Percentiles rank a stretch among this genome's conserved stretches.
These are phyloP conservation scores for Iberis pinnata DNA, from an alignment of 345 rosid genomes.

Conservation along the genomic window DNA sequence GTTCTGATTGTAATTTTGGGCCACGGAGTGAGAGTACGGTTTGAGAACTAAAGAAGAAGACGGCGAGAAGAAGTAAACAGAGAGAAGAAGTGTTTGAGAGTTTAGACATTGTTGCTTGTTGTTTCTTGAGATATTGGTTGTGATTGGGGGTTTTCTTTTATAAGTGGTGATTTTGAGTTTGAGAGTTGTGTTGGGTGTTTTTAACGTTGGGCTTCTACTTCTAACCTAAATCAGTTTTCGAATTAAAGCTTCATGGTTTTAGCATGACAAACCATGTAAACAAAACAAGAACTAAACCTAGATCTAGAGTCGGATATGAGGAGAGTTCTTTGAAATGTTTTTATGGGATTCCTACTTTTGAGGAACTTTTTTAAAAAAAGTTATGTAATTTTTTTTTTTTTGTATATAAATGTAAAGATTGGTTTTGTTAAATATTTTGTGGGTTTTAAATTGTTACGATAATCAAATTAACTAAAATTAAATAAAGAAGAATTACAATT, in stretches of 20 bases:
- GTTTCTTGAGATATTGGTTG: slow-evolving; percentile 9
- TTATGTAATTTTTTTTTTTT: too few relatives aligned
- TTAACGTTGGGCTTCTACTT: slow-evolving; percentile 28
- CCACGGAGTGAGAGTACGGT: slow-evolving; percentile 22
- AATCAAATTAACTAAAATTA: too few relatives aligned
- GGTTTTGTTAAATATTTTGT: too few relatives aligned
- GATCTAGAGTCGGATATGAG: too few relatives aligned
- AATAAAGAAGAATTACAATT: too few relatives aligned
- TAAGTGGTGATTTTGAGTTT: background rate
- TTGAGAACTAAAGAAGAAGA: slow-evolving; percentile 16
- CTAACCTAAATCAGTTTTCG: slow-evolving; percentile 20
- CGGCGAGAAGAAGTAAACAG: slow-evolving; percentile 9
- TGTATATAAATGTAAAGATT: too few relatives aligned
- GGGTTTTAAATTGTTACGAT: too few relatives aligned
- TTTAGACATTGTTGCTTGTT: slow-evolving; percentile 21
- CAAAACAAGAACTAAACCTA: too few relatives aligned
- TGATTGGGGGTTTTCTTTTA: slow-evolving; percentile 16
- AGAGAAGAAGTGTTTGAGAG: slow-evolving; percentile 25
- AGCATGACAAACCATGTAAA: slow-evolving; percentile 19
- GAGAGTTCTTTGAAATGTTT: too few relatives aligned
- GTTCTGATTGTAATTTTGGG: slow-evolving; percentile 8
- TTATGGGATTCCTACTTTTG: too few relatives aligned
- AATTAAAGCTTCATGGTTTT: slow-evolving; percentile 15
- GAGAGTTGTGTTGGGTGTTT: slow-evolving; percentile 1
- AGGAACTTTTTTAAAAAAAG: too few relatives aligned